Base-by-base conservation (phyloP, 371 early-diverging fungal species). In the Apophysomyces trapeziformis region DNA sequence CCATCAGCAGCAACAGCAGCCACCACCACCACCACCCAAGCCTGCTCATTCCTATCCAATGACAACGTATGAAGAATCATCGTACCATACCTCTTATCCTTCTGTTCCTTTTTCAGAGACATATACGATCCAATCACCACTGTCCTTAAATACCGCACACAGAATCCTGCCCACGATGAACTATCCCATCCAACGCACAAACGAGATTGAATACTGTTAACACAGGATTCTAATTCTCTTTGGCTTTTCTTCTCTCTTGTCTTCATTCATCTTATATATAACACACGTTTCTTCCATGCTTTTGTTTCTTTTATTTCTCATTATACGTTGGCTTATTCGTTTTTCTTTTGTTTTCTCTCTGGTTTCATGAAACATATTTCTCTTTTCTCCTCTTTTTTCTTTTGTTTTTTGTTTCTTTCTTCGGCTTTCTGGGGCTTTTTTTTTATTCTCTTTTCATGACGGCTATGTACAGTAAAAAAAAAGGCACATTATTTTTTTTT, bases 401-500 rank as follows among this genome's bases (percentile, higher is more conserved):
- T 7, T 47, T 47, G n/a, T 50, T 50, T 50, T 50, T 32, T 50
- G 9, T 21, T 50, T 6, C 21, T 50, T 50, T 50, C 21, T 18
- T 47, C 11, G 9, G 16, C 16, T 18, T 47, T 21, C 21, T 50
- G 21, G 2, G 54, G 21, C 18, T 50, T 21, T 50, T 6, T 21
- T 50, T 50, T 50, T 50, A 7, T 47, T 21, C 21, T 50, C 5
- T 18, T 47, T 21, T 21, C 21, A 50, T 9, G 54, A 50, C 18
- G 54, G 54, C 54, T 50, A 50, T 50, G 54, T 50, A 50, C 54
- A 50, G 54, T 50, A 50, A 50, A 50, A 21, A n/a, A 8, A 50
- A 50, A 21, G 16, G 5, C 8, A 45, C 13, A 45, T 13, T 5
- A 45, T 45, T 13, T 26, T 26, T 26, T 50, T 21, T 47, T 50